Base-by-base conservation (phyloP, 495 filamentous ascomycete species). In the Neurospora sp. region DNA sequence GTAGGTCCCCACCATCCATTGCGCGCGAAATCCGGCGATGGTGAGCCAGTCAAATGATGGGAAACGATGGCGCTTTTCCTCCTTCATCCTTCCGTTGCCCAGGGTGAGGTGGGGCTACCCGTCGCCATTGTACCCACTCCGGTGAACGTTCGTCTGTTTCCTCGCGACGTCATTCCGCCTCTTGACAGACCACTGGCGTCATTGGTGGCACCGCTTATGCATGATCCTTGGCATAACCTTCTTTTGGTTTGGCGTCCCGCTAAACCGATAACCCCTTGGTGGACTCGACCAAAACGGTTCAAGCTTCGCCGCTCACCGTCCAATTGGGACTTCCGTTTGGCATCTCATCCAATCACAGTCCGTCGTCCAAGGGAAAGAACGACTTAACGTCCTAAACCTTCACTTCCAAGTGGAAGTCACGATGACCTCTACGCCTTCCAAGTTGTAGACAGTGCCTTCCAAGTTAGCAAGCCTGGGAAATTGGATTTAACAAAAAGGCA, bases 151-250 rank as follows among this genome's bases (percentile, higher is more conserved):
- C 71, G 69, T 75, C 75, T 73, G 42, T 69, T 74, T 73, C 54
- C 54, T 31, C 38, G 48, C 71, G 71, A 76, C 75, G 75, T 76
- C 75, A 76, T 76, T 72, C 74, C 71, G 75, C 73, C 18, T 73
- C 31, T n/a, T 59, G n/a, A 27, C 41, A 8, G 10, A 20, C 39
- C 27, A 35, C 62, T 75, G 48, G 71, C 75, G 75, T 76, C 75
- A 76, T 75, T 37, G 48, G 75, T 75, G n/a, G 69, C 74, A 76
- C 75, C 48, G 69, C 70, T 71, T 23, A 23, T 75, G 75, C 75
- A 76, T 39, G 73, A 76, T 72, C 54, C 73, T 66, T 72, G 69
- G 46, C 66, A 14, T 7, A 70, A 40, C 71, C 72, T 59, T 12
- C 44, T 72, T 73, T 39, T 27, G 72, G 66, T 35, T 59, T 48